Evolutionary conservation across 2,329 filamentous ascomycete species (phyloP).

Genomic region (Diplodia intermedia): DNA sequence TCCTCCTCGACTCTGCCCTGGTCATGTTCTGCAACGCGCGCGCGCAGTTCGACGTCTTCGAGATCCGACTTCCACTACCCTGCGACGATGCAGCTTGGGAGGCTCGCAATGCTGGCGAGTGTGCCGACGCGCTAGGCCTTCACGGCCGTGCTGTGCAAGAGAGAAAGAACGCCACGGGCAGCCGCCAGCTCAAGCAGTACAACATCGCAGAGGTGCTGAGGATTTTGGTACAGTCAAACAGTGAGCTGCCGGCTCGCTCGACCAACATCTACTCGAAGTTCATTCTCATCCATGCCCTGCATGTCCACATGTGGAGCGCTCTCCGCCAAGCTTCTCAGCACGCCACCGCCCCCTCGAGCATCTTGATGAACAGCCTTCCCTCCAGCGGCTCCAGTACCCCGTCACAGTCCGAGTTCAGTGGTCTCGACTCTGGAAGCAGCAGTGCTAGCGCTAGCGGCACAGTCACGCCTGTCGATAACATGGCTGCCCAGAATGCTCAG

Average conservation of each 20-base stretch:
- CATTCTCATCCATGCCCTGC: slow-evolving; percentile 72
- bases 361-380: slow-evolving; percentile 36
- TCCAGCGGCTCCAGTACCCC: slow-evolving; percentile 62
- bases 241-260: slow-evolving; percentile 67
- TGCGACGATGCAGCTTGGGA: slow-evolving; percentile 78
- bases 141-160: slow-evolving; percentile 63
- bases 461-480: slow-evolving; percentile 53
- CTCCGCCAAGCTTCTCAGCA: slow-evolving; percentile 54
- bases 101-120: slow-evolving; percentile 64
- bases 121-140: slow-evolving; percentile 70
- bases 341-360: slow-evolving; percentile 23
- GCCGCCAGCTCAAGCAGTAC: slow-evolving; percentile 68
- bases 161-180: slow-evolving; percentile 67
- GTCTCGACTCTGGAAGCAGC: slow-evolving; percentile 46
- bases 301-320: slow-evolving; percentile 65
- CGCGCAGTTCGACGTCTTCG: slow-evolving; percentile 68
- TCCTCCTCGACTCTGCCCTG: slow-evolving; percentile 68
- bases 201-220: slow-evolving; percentile 68
- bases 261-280: slow-evolving; percentile 79
- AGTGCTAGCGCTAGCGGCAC: slow-evolving; percentile 46
- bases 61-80: slow-evolving; percentile 72
- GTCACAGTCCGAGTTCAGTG: slow-evolving; percentile 65
- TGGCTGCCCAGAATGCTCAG: slow-evolving; percentile 56
- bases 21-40: slow-evolving; percentile 75
- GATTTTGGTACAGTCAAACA: slow-evolving; percentile 65